phyloP scores from a whole-genome alignment of 805 yeast genomes.

The Kodamaea kakaduensis region DNA sequence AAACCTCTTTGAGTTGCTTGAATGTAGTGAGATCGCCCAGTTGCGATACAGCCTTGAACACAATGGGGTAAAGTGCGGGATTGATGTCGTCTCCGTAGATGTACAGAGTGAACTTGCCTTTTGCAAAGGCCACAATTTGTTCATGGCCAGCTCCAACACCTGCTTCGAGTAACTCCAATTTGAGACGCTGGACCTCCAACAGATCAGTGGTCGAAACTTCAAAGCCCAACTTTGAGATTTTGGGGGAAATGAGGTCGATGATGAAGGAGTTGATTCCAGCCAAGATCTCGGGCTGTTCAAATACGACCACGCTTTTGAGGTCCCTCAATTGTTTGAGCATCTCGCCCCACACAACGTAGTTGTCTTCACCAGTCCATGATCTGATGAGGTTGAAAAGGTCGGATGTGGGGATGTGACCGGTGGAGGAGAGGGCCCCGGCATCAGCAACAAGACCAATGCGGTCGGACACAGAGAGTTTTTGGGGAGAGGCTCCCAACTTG shows the following conservation, averaged over 20 bases:
- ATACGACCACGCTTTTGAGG: constrained; percentile 52
- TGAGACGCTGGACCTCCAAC: constrained; percentile 61
- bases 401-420: constrained; percentile 64
- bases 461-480: constrained; percentile 66
- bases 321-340: constrained; percentile 47
- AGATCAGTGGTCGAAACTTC: constrained; percentile 52
- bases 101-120: constrained; percentile 49
- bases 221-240: constrained; percentile 61
- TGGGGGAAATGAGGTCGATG: constrained; percentile 51
- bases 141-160: constrained; percentile 54
- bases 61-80: constrained; percentile 65
- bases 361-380: constrained; percentile 57
- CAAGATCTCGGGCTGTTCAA: constrained; percentile 45
- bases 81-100: constrained; percentile 55
- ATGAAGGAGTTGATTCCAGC: constrained; percentile 50
- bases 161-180: constrained; percentile 55
- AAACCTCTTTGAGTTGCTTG: constrained; percentile 57
- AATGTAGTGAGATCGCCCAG: constrained; percentile 59
- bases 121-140: constrained; percentile 44
- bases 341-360: constrained; percentile 67
- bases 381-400: constrained; percentile 57
- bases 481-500: constrained; percentile 61
- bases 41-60: constrained; percentile 64
- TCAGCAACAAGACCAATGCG: constrained; percentile 80
- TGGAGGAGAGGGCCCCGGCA: constrained; percentile 63